Conservation (phyloP, 2,329 filamentous ascomycete species). For the Fusarium sp. region DNA sequence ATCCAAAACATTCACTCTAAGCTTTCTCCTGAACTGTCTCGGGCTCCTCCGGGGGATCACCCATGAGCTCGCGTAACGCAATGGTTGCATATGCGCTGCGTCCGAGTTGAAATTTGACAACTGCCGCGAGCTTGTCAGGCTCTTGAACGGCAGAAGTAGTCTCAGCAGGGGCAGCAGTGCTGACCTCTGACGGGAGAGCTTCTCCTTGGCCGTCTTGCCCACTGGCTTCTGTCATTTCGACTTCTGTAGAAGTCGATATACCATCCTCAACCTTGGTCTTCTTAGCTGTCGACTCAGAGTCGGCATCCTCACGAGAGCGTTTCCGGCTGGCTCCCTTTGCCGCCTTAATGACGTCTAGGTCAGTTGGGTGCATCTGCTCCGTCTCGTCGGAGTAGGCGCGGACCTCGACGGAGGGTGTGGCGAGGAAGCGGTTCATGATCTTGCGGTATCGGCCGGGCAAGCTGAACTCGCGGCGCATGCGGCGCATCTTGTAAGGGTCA, state of each 20-base stretch:
- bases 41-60: slow-evolving; percentile 54
- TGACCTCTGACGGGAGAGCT: slow-evolving; percentile 11
- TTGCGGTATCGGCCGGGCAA: slow-evolving; percentile 92
- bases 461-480: slow-evolving; percentile 88
- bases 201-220: slow-evolving; percentile 22
- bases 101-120: slow-evolving; percentile 82
- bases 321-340: slow-evolving; percentile 46
- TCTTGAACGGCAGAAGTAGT: slow-evolving; percentile 21
- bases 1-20: slow-evolving; percentile 3
- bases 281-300: slow-evolving; percentile 41
- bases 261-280: slow-evolving; percentile 48
- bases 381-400: slow-evolving; percentile 78
- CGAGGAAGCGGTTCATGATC: slow-evolving; percentile 79
- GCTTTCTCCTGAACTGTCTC: slow-evolving; percentile 3
- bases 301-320: slow-evolving; percentile 39
- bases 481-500: slow-evolving; percentile 88
- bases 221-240: slow-evolving; percentile 32
- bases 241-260: slow-evolving; percentile 16
- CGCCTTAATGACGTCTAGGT: slow-evolving; percentile 77
- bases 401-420: slow-evolving; percentile 76
- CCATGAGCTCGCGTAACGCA: slow-evolving; percentile 83
- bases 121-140: slow-evolving; percentile 70
- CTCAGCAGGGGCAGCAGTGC: slow-evolving; percentile 2
- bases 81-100: slow-evolving; percentile 90
- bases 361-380: slow-evolving; percentile 91